Evolutionary conservation across 1,139 yeast genomes (phyloP).

Genomic region (Blastobotrys raffinosifermentans): DNA sequence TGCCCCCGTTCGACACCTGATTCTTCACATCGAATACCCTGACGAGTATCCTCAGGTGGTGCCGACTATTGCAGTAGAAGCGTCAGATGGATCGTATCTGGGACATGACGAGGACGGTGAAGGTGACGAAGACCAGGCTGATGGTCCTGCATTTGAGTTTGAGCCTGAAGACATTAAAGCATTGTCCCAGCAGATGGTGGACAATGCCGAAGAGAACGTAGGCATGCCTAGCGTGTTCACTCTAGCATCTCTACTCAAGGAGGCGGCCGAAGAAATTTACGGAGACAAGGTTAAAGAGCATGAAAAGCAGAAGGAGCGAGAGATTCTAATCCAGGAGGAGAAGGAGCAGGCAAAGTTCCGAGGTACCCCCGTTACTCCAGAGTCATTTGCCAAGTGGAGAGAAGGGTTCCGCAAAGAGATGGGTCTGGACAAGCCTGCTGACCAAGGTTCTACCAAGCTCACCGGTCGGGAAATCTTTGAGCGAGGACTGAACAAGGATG

Average conservation of each 20-base stretch:
- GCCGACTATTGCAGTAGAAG: slow-evolving; percentile 47
- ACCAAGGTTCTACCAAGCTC: too few relatives aligned
- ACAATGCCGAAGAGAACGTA: slow-evolving; percentile 56
- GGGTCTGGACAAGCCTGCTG: slow-evolving; percentile 54
- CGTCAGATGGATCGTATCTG: slow-evolving; percentile 34
- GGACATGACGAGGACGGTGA: slow-evolving; percentile 41
- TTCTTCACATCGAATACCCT: slow-evolving; percentile 60
- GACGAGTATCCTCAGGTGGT: slow-evolving; percentile 63
- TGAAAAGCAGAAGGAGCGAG: slow-evolving; percentile 55
- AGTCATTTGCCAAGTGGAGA: slow-evolving; percentile 70
- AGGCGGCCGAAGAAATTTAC: slow-evolving; percentile 65
- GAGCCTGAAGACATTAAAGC: slow-evolving; percentile 32
- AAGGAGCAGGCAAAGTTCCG: slow-evolving; percentile 66
- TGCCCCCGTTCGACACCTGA: slow-evolving; percentile 41
- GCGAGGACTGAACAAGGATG: slow-evolving; percentile 70
- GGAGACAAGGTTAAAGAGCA: slow-evolving; percentile 47
- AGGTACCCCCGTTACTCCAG: slow-evolving; percentile 76
- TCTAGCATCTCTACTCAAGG: slow-evolving; percentile 68
- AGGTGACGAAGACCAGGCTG: slow-evolving; percentile 23
- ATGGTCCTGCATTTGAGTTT: slow-evolving; percentile 19
- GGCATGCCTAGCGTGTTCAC: slow-evolving; percentile 91
- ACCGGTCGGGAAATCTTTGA: slow-evolving; percentile 90
- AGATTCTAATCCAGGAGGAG: slow-evolving; percentile 54
- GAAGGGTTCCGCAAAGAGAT: slow-evolving; percentile 48
- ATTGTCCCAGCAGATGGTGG: slow-evolving; percentile 42